A percentile compares a stretch with the other conserved stretches of the same genome.
Evolutionary conservation across 306 rosid genomes (phyloP).

Genomic region (Begonia masoniana): DNA sequence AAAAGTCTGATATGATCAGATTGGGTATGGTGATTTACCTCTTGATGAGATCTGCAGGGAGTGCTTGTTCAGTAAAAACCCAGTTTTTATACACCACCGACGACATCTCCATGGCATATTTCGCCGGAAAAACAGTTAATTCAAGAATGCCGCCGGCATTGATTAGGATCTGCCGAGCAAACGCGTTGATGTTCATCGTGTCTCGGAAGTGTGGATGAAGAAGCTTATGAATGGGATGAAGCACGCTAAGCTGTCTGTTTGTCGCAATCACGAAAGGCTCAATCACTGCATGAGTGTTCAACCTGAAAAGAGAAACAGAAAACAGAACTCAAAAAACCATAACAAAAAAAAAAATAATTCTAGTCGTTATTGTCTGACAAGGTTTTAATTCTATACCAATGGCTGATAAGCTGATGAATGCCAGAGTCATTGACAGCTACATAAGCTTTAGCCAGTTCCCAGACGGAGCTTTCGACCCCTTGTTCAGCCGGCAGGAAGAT

Average conservation of each 20-base stretch:
- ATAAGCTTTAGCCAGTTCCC: constrained; percentile 83
- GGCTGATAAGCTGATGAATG: constrained; percentile 63
- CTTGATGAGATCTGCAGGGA: constrained; percentile 58
- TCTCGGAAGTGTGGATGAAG: constrained; percentile 70
- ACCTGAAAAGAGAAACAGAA: constrained; percentile 24
- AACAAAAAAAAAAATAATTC: neutral
- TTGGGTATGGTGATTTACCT: constrained; percentile 27
- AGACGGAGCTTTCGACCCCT: constrained; percentile 40
- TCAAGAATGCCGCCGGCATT: constrained; percentile 63
- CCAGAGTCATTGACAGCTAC: constrained; percentile 60
- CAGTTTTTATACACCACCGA: constrained; percentile 56
- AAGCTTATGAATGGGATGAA: constrained; percentile 72
- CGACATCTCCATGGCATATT: constrained; percentile 59
- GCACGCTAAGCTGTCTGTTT: constrained; percentile 62
- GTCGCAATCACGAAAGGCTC: constrained; percentile 77
- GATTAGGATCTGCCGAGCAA: constrained; percentile 51
- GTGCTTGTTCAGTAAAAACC: constrained; percentile 63
- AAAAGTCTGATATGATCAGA: neutral
- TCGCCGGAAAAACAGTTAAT: constrained; percentile 39
- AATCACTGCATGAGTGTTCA: constrained; percentile 68
- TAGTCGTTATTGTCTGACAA: neutral
- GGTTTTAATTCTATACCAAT: constrained; percentile 36
- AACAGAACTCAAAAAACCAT: neutral
- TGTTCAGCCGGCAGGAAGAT: constrained; percentile 37
- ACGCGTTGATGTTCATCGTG: constrained; percentile 73